These are phyloP conservation scores for Tetrahymena malaccensis DNA, from an alignment of 73 alveolate species.

Conservation along the genomic window DNA sequence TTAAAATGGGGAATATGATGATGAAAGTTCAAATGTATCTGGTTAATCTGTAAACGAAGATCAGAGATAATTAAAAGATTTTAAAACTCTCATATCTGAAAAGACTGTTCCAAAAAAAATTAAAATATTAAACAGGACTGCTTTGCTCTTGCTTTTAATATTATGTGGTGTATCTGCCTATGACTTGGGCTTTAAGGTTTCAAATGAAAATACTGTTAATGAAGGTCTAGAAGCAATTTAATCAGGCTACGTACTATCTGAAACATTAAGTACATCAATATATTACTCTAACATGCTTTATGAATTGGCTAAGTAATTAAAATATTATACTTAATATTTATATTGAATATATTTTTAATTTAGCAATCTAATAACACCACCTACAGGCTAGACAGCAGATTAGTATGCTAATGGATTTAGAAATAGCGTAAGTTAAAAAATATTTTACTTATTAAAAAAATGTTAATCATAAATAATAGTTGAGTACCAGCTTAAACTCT, in stretches of 20 bases:
- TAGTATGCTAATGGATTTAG: not conserved
- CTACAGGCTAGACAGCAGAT: not conserved
- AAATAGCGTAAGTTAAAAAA: not conserved
- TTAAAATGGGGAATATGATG: slow-evolving; percentile 8
- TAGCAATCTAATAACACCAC: not conserved
- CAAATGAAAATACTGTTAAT: not conserved
- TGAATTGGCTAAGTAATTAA: not conserved
- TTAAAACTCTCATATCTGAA: slow-evolving; percentile 35
- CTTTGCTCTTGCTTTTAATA: not conserved
- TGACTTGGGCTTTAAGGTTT: slow-evolving; percentile 14
- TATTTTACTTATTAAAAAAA: not conserved
- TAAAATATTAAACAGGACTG: slow-evolving; percentile 30
- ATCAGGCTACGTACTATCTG: slow-evolving; percentile 7
- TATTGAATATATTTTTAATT: not conserved
- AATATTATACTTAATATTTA: not conserved
- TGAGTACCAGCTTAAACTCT: not conserved
- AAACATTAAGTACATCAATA: slow-evolving; percentile 16
- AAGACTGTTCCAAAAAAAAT: slow-evolving; percentile 29
- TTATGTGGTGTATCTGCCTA: slow-evolving; percentile 3
- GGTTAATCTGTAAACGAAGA: slow-evolving; percentile 38
- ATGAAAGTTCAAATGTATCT: slow-evolving; percentile 19
- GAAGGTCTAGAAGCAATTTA: slow-evolving; percentile 33
- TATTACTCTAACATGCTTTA: slow-evolving; percentile 4
- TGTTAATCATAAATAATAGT: not conserved
- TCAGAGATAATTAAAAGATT: slow-evolving; percentile 37